phyloP scores from a whole-genome alignment of 805 yeast genomes.

The Lipomyces kockii region DNA sequence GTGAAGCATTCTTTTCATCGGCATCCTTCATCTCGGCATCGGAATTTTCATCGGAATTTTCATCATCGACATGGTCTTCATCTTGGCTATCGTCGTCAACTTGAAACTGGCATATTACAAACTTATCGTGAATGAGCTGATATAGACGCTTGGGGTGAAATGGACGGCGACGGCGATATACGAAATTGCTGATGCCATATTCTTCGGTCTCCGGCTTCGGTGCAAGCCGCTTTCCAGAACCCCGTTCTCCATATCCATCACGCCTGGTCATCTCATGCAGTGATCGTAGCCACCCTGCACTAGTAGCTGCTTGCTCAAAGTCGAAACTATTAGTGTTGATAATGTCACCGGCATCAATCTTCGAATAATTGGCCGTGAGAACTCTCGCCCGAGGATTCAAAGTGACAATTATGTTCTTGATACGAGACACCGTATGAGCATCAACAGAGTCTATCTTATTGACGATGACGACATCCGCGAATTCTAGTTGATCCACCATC shows the following conservation, averaged over 20 bases:
- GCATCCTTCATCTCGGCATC: constrained; percentile 20
- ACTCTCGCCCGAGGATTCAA: constrained; percentile 54
- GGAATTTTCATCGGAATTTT: constrained; percentile 21
- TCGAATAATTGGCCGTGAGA: constrained; percentile 47
- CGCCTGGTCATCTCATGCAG: constrained; percentile 49
- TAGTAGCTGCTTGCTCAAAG: constrained; percentile 51
- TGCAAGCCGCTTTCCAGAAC: constrained; percentile 42
- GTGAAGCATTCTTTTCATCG: constrained; percentile 5
- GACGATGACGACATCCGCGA: constrained; percentile 52
- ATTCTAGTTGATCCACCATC: constrained; percentile 55
- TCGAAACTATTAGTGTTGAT: constrained; percentile 49
- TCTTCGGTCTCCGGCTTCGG: constrained; percentile 56
- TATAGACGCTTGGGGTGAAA: constrained; percentile 54
- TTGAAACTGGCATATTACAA: constrained; percentile 41
- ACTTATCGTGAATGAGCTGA: constrained; percentile 47
- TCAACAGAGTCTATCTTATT: constrained; percentile 48
- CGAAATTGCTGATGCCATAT: constrained; percentile 53
- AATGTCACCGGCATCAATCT: constrained; percentile 47
- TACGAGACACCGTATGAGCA: constrained; percentile 42
- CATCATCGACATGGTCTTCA: constrained; percentile 32
- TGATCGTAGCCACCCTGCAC: constrained; percentile 55
- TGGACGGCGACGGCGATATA: constrained; percentile 51
- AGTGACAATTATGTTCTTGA: constrained; percentile 45
- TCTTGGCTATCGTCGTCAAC: constrained; percentile 39
- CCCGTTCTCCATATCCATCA: constrained; percentile 41